Evolutionary conservation across 169 alveolate species (phyloP).

Genomic region (Cryptosporidium sp.): DNA sequence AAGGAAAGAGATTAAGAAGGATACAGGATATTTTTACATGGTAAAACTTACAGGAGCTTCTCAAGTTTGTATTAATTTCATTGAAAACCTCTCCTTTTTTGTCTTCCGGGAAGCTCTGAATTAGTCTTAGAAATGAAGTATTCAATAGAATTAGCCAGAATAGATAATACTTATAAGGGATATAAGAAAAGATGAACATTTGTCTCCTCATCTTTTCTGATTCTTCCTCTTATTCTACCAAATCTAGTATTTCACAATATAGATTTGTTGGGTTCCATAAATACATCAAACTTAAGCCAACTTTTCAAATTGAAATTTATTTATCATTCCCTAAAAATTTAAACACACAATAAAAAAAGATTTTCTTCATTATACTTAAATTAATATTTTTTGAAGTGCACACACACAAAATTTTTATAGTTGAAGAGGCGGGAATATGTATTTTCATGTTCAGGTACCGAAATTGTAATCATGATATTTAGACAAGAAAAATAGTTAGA

Average conservation of each 20-base stretch:
- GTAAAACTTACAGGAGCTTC: conserved; percentile 70
- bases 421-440: conserved; percentile 2
- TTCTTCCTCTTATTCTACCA: neutral
- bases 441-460: neutral
- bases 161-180: neutral
- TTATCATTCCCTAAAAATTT: neutral
- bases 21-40: neutral
- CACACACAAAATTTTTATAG: neutral
- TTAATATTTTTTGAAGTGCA: neutral
- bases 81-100: neutral
- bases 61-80: conserved; percentile 27
- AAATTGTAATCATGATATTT: neutral
- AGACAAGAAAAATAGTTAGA: neutral
- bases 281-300: neutral
- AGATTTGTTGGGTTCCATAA: neutral
- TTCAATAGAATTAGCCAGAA: neutral
- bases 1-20: neutral
- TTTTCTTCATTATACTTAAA: neutral
- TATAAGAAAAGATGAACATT: neutral
- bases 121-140: neutral
- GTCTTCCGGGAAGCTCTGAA: neutral
- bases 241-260: neutral
- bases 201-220: neutral
- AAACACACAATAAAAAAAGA: neutral
- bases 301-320: neutral